Conservation (phyloP, 225 moss, liverwort and hornwort genomes). For the Pseudoscleropodium purum region DNA sequence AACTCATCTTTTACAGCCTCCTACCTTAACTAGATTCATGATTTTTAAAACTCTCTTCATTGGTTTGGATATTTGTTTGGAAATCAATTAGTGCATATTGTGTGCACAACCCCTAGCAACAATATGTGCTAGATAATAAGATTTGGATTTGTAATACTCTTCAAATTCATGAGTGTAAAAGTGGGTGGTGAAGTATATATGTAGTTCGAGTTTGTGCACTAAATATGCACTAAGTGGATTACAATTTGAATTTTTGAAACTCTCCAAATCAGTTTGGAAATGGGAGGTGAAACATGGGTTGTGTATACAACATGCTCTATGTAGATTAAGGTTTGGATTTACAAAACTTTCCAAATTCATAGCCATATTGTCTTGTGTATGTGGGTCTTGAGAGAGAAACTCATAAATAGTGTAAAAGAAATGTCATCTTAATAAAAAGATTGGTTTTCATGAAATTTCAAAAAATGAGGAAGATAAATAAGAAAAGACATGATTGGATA, state of each 20-base stretch:
- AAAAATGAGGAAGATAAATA: not conserved
- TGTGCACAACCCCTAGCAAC: not conserved
- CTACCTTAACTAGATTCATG: no score
- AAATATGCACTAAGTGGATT: not conserved
- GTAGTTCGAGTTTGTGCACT: not conserved
- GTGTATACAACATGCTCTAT: not conserved
- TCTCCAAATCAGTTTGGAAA: not conserved
- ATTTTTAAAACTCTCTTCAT: not conserved
- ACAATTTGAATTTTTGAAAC: not conserved
- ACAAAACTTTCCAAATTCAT: not conserved
- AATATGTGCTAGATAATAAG: not conserved
- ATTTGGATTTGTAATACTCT: not conserved
- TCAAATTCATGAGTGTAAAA: not conserved
- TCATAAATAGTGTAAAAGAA: not conserved
- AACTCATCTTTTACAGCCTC: no score
- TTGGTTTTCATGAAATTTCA: not conserved
- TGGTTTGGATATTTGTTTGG: not conserved
- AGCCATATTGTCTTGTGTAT: fast-evolving
- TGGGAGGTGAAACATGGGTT: not conserved
- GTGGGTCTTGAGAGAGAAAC: not conserved
- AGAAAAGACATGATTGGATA: not conserved
- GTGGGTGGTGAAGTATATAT: not conserved
- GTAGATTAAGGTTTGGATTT: not conserved
- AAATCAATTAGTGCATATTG: not conserved
- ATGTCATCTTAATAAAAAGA: not conserved